Evolutionary conservation across 441 rosid species (phyloP).

Genomic region (Populus trichocarpa): DNA sequence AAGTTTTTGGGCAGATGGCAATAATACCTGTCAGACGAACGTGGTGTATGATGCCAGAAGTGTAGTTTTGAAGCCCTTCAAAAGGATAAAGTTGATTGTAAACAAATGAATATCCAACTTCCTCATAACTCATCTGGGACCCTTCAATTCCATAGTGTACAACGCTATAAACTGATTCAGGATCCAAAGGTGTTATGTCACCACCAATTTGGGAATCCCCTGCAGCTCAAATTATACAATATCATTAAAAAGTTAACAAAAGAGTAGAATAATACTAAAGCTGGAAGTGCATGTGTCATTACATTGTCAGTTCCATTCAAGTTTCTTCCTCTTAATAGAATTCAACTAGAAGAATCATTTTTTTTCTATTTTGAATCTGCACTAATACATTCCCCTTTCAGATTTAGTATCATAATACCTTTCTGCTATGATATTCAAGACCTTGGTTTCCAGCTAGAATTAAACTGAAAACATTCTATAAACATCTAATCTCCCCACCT

Average conservation of each 20-base stretch:
- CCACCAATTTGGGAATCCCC: constrained; percentile 72
- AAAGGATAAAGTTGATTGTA: constrained; percentile 76
- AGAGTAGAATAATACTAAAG: neutral
- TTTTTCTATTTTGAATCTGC: neutral
- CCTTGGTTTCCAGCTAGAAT: neutral
- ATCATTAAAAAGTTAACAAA: neutral
- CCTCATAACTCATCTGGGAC: constrained; percentile 34
- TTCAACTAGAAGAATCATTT: neutral
- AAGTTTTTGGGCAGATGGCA: neutral
- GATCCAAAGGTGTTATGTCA: constrained; percentile 58
- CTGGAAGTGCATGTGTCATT: neutral
- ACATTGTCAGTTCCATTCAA: neutral
- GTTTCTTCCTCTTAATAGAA: neutral
- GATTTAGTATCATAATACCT: neutral
- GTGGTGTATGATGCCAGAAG: constrained; percentile 78
- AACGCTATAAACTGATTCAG: constrained; percentile 50
- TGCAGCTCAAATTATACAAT: constrained; percentile 17
- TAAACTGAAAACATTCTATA: neutral
- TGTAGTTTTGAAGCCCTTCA: constrained; percentile 63
- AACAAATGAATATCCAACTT: constrained; percentile 58
- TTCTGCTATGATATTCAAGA: neutral
- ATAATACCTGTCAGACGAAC: constrained; percentile 61
- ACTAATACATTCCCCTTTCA: neutral
- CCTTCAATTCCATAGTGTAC: constrained; percentile 53
- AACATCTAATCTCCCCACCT: neutral